These are phyloP conservation scores for Maudiozyma barnettii DNA, from an alignment of 805 yeast genomes.

Conservation along the genomic window DNA sequence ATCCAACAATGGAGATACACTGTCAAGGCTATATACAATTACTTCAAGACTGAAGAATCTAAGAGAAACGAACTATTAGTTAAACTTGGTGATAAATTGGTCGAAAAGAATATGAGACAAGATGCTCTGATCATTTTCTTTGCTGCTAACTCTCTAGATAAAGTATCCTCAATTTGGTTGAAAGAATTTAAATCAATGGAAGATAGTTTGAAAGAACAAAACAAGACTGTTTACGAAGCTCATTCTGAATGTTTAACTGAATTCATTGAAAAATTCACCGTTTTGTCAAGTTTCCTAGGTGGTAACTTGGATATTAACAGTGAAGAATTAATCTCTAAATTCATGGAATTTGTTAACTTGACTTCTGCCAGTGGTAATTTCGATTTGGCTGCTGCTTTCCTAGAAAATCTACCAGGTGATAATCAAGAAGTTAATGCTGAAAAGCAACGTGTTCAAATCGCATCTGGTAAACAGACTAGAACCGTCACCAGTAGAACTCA, in stretches of 20 bases:
- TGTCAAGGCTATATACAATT: slow-evolving; percentile 56
- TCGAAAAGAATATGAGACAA: slow-evolving; percentile 46
- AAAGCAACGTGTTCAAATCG: slow-evolving; percentile 68
- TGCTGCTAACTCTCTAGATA: slow-evolving; percentile 73
- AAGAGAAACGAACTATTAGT: slow-evolving; percentile 48
- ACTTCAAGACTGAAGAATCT: slow-evolving; percentile 36
- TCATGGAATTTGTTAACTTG: slow-evolving; percentile 72
- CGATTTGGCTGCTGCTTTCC: slow-evolving; percentile 65
- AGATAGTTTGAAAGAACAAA: slow-evolving; percentile 30
- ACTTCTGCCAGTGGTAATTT: slow-evolving; percentile 77
- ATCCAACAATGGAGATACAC: slow-evolving; percentile 76
- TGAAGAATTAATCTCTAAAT: slow-evolving; percentile 36
- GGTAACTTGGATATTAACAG: slow-evolving; percentile 18
- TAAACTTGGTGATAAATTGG: slow-evolving; percentile 70
- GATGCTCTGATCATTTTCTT: slow-evolving; percentile 70
- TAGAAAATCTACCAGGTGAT: slow-evolving; percentile 62
- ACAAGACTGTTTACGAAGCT: slow-evolving; percentile 64
- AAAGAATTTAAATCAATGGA: slow-evolving; percentile 52
- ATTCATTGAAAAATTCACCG: slow-evolving; percentile 75
- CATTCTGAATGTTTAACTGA: slow-evolving; percentile 72
- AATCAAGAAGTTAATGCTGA: slow-evolving; percentile 64
- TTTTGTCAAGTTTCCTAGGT: slow-evolving; percentile 33
- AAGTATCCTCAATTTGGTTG: slow-evolving; percentile 75
- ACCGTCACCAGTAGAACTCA: slow-evolving; percentile 1
- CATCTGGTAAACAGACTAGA: slow-evolving; percentile 35